These are phyloP conservation scores for Arthrocladium fulminans DNA, from an alignment of 2,329 filamentous ascomycete genomes.

Conservation along the genomic window DNA sequence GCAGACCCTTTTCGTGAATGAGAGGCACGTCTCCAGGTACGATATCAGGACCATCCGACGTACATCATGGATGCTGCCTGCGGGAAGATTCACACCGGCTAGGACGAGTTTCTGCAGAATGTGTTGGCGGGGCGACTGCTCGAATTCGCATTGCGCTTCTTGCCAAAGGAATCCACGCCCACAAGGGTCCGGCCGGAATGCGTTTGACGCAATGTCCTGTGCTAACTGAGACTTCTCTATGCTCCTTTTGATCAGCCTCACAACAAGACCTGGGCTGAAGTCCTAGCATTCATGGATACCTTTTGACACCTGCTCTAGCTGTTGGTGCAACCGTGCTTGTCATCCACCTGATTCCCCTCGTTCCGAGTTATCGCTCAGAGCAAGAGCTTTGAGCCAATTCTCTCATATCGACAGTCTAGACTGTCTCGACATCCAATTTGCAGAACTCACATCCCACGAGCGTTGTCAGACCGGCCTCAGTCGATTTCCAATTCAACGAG, in stretches of 20 bases:
- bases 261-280: slow-evolving; percentile 2
- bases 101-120: not conserved
- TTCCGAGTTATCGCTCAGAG: slow-evolving; percentile 3
- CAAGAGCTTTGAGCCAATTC: slow-evolving; percentile 5
- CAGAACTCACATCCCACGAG: not conserved
- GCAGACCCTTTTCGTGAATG: no score
- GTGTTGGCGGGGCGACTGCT: not conserved
- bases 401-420: not conserved
- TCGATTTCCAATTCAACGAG: not conserved
- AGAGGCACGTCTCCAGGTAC: no score
- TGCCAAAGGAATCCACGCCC: no score
- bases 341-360: slow-evolving; percentile 4
- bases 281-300: slow-evolving; percentile 7
- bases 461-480: not conserved
- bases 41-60: no score
- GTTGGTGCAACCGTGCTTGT: slow-evolving; percentile 6
- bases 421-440: not conserved
- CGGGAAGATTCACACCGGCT: not conserved
- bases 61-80: no score
- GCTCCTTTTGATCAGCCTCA: not conserved
- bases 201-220: no score
- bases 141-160: not conserved
- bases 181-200: no score
- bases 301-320: slow-evolving; percentile 8
- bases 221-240: slow-evolving; percentile 7